These are phyloP conservation scores for Dryadomyces sulphureus DNA, from an alignment of 2,329 filamentous ascomycete genomes.

Conservation along the genomic window DNA sequence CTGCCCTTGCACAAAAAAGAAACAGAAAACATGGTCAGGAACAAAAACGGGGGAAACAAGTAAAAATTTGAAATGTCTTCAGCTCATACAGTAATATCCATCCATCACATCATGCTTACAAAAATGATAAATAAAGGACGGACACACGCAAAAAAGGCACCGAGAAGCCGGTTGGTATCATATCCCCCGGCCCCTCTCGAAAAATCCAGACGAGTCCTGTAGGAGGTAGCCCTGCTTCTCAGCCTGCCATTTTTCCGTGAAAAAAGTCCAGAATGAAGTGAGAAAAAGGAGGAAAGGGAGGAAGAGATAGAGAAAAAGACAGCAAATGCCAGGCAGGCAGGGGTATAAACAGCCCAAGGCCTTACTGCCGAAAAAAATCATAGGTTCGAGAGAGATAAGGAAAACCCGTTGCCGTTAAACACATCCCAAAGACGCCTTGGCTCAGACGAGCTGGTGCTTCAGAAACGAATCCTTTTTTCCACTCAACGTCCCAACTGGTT, in stretches of 20 bases:
- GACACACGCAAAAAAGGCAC: not conserved
- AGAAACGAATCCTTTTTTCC: not conserved
- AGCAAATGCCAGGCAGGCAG: no score
- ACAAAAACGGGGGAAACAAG: not conserved
- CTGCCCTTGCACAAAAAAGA: not conserved
- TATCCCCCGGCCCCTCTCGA: not conserved
- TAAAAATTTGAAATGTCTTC: not conserved
- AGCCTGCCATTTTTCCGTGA: not conserved
- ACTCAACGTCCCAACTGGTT: not conserved
- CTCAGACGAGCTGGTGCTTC: not conserved
- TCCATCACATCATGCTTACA: not conserved
- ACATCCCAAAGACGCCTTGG: slow-evolving; percentile 1
- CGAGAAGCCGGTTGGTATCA: slow-evolving; percentile 1
- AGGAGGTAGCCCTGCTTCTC: not conserved
- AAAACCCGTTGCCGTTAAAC: not conserved
- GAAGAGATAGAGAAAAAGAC: not conserved
- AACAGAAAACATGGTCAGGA: not conserved
- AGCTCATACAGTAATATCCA: slow-evolving; percentile 2
- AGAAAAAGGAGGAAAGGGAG: slow-evolving; percentile 1
- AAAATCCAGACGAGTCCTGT: not conserved
- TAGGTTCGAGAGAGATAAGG: not conserved
- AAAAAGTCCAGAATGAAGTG: slow-evolving; percentile 2
- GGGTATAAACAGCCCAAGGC: not conserved
- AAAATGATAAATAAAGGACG: not conserved
- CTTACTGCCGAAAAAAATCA: not conserved